These are phyloP conservation scores for Aspergillus fructus DNA, from an alignment of 2,329 filamentous ascomycete genomes.

Conservation along the genomic window DNA sequence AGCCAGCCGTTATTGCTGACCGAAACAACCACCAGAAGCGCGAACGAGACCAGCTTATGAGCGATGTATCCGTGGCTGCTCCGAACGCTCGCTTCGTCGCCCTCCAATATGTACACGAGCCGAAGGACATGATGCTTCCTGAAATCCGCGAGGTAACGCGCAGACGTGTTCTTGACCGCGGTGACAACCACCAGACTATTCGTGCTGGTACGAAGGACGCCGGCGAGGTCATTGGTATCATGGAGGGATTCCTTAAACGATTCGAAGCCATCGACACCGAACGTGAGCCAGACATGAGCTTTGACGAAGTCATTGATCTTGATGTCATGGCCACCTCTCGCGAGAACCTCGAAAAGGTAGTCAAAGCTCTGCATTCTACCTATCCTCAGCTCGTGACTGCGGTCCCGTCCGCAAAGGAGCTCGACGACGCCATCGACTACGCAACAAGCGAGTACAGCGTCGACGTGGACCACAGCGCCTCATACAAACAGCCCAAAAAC, in stretches of 20 bases:
- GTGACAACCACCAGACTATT: conserved; percentile 98
- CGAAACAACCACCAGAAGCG: conserved; percentile 89
- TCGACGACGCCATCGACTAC: conserved; percentile 75
- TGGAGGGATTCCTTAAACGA: conserved; percentile 87
- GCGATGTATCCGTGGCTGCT: conserved; percentile 66
- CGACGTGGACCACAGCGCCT: conserved; percentile 67
- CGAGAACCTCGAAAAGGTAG: conserved; percentile 77
- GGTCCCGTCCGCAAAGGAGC: conserved; percentile 68
- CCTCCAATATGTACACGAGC: conserved; percentile 81
- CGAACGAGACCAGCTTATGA: conserved; percentile 84
- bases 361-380: conserved; percentile 68
- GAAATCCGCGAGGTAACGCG: conserved; percentile 73
- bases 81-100: conserved; percentile 72
- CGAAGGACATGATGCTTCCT: conserved; percentile 59
- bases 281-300: conserved; percentile 71
- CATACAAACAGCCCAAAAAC: conserved; percentile 35
- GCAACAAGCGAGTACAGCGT: conserved; percentile 78
- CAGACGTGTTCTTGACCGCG: conserved; percentile 75
- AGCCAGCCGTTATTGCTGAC: conserved; percentile 81
- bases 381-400: conserved; percentile 71
- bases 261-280: conserved; percentile 75
- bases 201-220: conserved; percentile 73
- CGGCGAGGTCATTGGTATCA: conserved; percentile 79
- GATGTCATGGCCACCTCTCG: conserved; percentile 76
- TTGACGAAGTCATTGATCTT: conserved; percentile 82